Evolutionary conservation across 2,329 filamentous ascomycete genomes (phyloP).

Genomic region (Diaporthe aspalathi): DNA sequence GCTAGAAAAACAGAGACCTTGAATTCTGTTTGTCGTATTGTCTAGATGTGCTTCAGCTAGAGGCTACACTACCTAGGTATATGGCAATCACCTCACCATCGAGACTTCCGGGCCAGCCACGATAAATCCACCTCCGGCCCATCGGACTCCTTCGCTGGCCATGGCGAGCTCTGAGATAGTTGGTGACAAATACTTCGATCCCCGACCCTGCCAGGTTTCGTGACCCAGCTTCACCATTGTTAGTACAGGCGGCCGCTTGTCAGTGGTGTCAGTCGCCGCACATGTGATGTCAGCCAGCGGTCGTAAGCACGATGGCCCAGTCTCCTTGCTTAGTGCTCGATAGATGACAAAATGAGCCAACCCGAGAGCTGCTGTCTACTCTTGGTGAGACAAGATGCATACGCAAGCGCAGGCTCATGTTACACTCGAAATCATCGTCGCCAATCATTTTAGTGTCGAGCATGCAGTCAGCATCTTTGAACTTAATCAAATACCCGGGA

Average conservation of each 20-base stretch:
- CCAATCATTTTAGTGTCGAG: neutral
- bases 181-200: neutral
- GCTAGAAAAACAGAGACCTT: neutral
- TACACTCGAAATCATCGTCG: neutral
- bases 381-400: neutral
- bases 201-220: neutral
- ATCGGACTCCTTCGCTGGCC: too few relatives aligned
- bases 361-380: neutral
- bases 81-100: slow-evolving; percentile 75
- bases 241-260: neutral
- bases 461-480: slow-evolving; percentile 13
- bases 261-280: neutral
- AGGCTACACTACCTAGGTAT: slow-evolving; percentile 72
- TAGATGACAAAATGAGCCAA: too few relatives aligned
- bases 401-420: neutral
- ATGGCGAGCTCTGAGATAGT: too few relatives aligned
- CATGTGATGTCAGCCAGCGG: neutral
- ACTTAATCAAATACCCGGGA: neutral
- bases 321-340: neutral
- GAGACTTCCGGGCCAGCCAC: slow-evolving; percentile 62
- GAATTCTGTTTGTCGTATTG: neutral
- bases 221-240: neutral
- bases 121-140: too few relatives aligned
- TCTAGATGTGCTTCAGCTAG: too few relatives aligned
- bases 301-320: neutral